phyloP scores from a whole-genome alignment of 2,329 filamentous ascomycete species.

The Samsoniella hepiali region DNA sequence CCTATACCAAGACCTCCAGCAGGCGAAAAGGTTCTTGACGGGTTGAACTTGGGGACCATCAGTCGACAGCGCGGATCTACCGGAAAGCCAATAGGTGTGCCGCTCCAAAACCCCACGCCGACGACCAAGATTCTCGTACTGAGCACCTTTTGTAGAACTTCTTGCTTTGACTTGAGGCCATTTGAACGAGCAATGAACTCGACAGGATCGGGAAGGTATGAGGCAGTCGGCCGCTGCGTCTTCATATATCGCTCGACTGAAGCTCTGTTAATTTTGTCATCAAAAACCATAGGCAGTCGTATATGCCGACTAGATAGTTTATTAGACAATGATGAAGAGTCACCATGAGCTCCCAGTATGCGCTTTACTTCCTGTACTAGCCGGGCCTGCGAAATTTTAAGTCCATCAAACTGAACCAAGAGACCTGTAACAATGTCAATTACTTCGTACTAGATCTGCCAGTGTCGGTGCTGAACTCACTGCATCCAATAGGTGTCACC shows the following conservation, averaged over 20 bases:
- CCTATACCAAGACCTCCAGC: constrained; percentile 33
- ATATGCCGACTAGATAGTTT: constrained; percentile 22
- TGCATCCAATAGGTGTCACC: constrained; percentile 13
- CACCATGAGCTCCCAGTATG: constrained; percentile 41
- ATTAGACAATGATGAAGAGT: constrained; percentile 25
- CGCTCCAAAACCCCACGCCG: constrained; percentile 33
- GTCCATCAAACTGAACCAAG: constrained; percentile 4
- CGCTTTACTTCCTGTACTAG: background rate
- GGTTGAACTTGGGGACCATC: constrained; percentile 29
- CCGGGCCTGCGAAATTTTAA: background rate
- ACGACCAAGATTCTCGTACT: constrained; percentile 32
- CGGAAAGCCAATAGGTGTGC: constrained; percentile 30
- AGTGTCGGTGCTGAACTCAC: background rate
- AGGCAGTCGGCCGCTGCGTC: constrained; percentile 55
- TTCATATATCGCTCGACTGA: constrained; percentile 51
- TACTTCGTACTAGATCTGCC: background rate
- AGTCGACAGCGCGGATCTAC: constrained; percentile 19
- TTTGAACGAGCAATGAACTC: constrained; percentile 44
- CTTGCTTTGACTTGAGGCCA: constrained; percentile 30
- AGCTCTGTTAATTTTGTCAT: constrained; percentile 36
- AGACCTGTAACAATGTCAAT: background rate
- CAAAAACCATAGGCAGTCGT: constrained; percentile 27
- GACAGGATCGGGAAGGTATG: constrained; percentile 58
- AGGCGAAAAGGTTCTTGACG: constrained; percentile 31
- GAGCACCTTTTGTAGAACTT: constrained; percentile 32